phyloP scores from a whole-genome alignment of 805 yeast genomes.

The Kodamaea hsintzibuensis region DNA sequence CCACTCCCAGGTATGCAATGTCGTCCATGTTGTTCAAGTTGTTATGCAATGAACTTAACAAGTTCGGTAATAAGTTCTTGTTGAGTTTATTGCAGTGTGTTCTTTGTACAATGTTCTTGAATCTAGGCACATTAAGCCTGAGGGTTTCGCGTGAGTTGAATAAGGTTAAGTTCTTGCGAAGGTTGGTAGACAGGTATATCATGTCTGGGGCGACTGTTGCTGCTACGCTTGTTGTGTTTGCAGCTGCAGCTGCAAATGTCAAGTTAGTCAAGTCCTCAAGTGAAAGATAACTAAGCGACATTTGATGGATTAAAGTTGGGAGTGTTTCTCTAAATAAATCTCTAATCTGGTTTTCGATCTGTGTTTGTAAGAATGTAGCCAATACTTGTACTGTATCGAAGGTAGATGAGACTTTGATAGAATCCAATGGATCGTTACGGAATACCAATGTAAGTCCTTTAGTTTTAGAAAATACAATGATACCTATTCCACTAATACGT shows the following conservation, averaged over 20 bases:
- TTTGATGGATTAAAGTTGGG: constrained; percentile 76
- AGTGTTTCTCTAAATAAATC: constrained; percentile 80
- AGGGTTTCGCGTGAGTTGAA: constrained; percentile 79
- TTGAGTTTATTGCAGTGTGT: constrained; percentile 46
- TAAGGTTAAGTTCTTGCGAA: constrained; percentile 39
- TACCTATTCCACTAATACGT: constrained; percentile 75
- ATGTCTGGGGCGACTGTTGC: constrained; percentile 39
- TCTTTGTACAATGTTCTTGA: constrained; percentile 59
- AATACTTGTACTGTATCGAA: constrained; percentile 82
- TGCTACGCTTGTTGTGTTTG: background rate
- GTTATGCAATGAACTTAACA: constrained; percentile 36
- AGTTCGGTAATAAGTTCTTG: constrained; percentile 39
- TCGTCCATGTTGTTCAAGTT: constrained; percentile 26
- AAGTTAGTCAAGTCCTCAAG: constrained; percentile 13
- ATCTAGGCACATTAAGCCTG: constrained; percentile 61
- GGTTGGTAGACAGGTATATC: constrained; percentile 58
- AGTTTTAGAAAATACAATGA: constrained; percentile 76
- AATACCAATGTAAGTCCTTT: constrained; percentile 86
- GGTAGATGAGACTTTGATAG: constrained; percentile 80
- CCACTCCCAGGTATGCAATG: constrained; percentile 9
- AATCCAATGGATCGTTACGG: constrained; percentile 84
- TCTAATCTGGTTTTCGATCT: constrained; percentile 78
- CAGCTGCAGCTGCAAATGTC: constrained; percentile 3
- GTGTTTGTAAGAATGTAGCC: constrained; percentile 78
- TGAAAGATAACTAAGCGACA: constrained; percentile 57